Evolutionary conservation across 1,284 basidiomycete species (phyloP).

Genomic region (Ceratobasidium sp.): DNA sequence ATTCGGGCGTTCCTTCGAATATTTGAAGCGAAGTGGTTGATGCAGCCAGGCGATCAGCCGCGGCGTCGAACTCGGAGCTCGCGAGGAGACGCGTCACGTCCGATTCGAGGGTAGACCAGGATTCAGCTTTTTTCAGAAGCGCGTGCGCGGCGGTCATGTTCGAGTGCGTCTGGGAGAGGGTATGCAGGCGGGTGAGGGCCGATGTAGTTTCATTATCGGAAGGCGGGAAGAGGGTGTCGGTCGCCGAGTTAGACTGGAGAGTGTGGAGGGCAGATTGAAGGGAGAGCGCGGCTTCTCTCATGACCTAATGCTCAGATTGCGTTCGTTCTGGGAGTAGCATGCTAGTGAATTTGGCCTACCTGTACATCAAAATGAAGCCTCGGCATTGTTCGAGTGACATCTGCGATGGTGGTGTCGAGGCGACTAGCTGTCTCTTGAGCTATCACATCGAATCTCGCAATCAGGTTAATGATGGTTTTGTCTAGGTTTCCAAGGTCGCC

Average conservation of each 20-base stretch:
- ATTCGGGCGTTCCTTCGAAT: constrained; percentile 90
- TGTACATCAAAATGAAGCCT: constrained; percentile 92
- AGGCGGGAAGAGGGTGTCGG: constrained; percentile 55
- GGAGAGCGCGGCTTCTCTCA: constrained; percentile 87
- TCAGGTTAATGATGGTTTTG: constrained; percentile 76
- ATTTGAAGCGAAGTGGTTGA: constrained; percentile 88
- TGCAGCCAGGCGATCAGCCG: constrained; percentile 88
- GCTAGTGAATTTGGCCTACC: constrained; percentile 55
- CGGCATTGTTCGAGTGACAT: constrained; percentile 88
- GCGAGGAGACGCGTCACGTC: constrained; percentile 86
- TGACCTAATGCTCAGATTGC: constrained; percentile 60
- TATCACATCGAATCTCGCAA: constrained; percentile 82
- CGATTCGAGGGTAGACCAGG: constrained; percentile 92
- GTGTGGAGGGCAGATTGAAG: constrained; percentile 74
- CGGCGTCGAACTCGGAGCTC: constrained; percentile 80
- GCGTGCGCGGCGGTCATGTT: constrained; percentile 89
- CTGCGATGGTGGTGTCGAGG: constrained; percentile 88
- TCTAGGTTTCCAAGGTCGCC: constrained; percentile 76
- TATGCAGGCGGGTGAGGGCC: constrained; percentile 79
- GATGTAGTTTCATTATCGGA: constrained; percentile 66
- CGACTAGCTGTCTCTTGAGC: constrained; percentile 87
- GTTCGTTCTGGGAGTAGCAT: background rate
- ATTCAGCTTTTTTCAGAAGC: constrained; percentile 90
- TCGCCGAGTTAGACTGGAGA: constrained; percentile 63
- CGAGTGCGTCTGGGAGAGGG: constrained; percentile 84